Evolutionary conservation across 345 rosid genomes (phyloP), one percentile per base, ranked within the genome.

Genomic region (Bretschneidera sinensis): DNA sequence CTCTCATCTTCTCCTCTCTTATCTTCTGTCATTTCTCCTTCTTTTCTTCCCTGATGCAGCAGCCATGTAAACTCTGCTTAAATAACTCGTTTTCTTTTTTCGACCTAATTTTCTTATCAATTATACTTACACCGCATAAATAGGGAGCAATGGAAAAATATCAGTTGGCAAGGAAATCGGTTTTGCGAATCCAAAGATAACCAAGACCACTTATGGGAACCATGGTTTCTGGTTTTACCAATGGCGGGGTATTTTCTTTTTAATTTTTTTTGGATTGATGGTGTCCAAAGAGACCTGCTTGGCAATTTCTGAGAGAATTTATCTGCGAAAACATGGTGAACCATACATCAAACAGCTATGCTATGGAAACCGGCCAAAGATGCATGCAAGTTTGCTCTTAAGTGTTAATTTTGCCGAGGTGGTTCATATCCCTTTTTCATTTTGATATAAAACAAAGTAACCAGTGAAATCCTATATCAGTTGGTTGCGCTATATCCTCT

Each of bases 51-150:
- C n/a, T n/a, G n/a, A n/a, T n/a, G n/a, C n/a, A 15, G 71, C 66
- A 55, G 64, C 68, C 76, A 57, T 61, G 55, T 63, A 66, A 25
- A 22, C 71, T 61, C 64, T 45, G 53, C 59, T 61, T 25, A 66
- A 39, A 60, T 43, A 61, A 47, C 64, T 61, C 75, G 65, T 57
- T 22, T 17, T 4, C 14, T 58, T 45, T 21, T 1, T 15, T 6
- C 20, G n/a, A 17, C 20, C 5, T 39, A 5, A 13, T 1, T 39
- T 39, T 39, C 2, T 13, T 39, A 39, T 39, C 45, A 39, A 11
- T 39, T n/a, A n/a, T n/a, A n/a, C n/a, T n/a, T n/a, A n/a, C n/a
- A 16, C 20, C 21, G n/a, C n/a, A n/a, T 57, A 56, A 49, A 57
- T 13, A 68, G 66, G 18, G 22, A n/a, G 21, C n/a, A 33, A 31